These are phyloP conservation scores for Ilyonectria sp. DNA, from an alignment of 2,329 filamentous ascomycete species.

Conservation along the genomic window DNA sequence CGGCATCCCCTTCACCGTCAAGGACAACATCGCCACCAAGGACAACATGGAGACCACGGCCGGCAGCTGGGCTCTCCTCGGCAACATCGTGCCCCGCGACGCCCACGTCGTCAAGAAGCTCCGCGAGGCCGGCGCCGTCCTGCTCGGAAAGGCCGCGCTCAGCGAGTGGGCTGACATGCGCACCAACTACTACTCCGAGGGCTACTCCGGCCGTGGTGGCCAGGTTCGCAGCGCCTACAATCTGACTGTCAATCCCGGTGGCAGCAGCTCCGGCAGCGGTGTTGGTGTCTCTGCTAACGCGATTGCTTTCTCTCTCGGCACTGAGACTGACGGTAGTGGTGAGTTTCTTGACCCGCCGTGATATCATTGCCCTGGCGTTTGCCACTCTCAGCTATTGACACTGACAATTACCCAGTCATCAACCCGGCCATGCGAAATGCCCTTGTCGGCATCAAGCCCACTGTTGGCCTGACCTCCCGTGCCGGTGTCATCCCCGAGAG, in stretches of 20 bases:
- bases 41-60: conserved; percentile 86
- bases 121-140: conserved; percentile 75
- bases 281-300: conserved; percentile 76
- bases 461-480: conserved; percentile 79
- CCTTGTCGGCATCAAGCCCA: conserved; percentile 83
- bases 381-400: neutral
- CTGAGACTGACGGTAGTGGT: conserved; percentile 80
- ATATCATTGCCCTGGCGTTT: neutral
- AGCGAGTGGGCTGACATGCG: conserved; percentile 85
- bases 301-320: conserved; percentile 77
- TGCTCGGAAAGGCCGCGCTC: conserved; percentile 80
- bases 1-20: conserved; percentile 82
- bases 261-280: conserved; percentile 77
- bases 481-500: conserved; percentile 76
- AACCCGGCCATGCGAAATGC: conserved; percentile 79
- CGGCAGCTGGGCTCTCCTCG: conserved; percentile 77
- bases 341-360: conserved; percentile 36
- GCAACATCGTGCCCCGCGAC: conserved; percentile 77
- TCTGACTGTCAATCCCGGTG: conserved; percentile 77
- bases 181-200: conserved; percentile 76
- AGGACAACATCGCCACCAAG: conserved; percentile 78
- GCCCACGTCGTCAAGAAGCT: conserved; percentile 74
- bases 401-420: conserved; percentile 64
- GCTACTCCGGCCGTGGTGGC: conserved; percentile 75
- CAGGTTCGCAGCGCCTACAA: conserved; percentile 79